Base-by-base conservation (phyloP, 108 stramenopile species). In the Skeletonema marinoi region DNA sequence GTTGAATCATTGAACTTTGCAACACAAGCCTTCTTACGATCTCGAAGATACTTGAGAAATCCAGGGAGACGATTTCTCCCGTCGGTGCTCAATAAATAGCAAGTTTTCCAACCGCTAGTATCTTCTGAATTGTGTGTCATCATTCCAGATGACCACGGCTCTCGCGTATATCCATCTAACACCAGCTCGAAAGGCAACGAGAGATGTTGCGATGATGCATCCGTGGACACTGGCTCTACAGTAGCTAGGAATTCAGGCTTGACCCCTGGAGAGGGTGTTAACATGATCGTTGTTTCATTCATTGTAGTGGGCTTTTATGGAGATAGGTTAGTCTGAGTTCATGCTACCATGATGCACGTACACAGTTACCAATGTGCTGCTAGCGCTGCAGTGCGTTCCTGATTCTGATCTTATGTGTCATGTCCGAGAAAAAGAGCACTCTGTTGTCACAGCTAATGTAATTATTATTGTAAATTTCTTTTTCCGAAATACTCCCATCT, bases 51-150 rank as follows among this genome's bases (percentile, higher is more conserved):
- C 65, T 87, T 58, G 29, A 88, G 58, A 80, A 95, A 95, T 21
- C 94, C 91, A 11, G 88, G 88, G 50, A 95, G 69, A 39, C 89
- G 89, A 65, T 91, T 89, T 25, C n/a, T 70, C 12, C 92, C 94
- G 58, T 93, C 91, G 59, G 88, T 80, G 60, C 78, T 78, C 9
- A 51, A 39, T 33, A 84, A 76, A 35, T 88, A 78, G 44, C 71
- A 51, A 13, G 54, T 46, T 72, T 67, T n/a, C 82, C 82, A 77
- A 10, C 17, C 31, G 32, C 17, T 17, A 11, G 1, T 39, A 42
- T 29, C 65, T n/a, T 78, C 75, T 25, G 17, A 42, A n/a, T 30
- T 41, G 48, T 71, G 63, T 1, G 59, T 50, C 19, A 56, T 60
- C 21, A 78, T 74, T 32, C 86, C 78, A 77, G 73, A 70, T 8